A percentile compares a stretch with the other conserved stretches of the same genome.
phyloP scores from a whole-genome alignment of 352 stramenopile species.

The Plasmopara viticola region DNA sequence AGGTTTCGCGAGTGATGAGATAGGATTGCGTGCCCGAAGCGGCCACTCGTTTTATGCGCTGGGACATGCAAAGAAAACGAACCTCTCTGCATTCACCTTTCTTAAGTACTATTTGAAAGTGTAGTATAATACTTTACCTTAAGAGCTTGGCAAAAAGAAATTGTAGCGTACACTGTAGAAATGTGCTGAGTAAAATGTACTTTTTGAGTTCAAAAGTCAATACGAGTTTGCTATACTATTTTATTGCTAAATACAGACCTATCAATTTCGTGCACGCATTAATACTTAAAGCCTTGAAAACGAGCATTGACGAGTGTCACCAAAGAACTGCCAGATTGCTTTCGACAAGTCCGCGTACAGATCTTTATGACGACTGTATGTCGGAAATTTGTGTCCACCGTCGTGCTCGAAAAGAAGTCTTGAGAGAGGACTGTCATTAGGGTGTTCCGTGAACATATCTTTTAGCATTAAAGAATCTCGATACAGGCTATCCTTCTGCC shows the following conservation, averaged over 20 bases:
- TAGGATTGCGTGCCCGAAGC: background rate
- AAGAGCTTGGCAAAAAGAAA: background rate
- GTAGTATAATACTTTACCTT: too few relatives aligned
- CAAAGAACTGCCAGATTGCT: conserved; percentile 44
- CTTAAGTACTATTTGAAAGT: background rate
- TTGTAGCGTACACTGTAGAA: too few relatives aligned
- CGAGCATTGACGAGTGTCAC: conserved; percentile 25
- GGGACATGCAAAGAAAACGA: background rate
- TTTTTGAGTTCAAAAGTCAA: background rate
- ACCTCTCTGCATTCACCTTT: background rate
- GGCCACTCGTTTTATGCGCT: background rate
- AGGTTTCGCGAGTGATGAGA: background rate
- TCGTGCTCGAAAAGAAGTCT: conserved; percentile 40
- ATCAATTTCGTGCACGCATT: too few relatives aligned
- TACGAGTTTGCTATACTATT: background rate
- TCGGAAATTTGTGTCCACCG: conserved; percentile 64
- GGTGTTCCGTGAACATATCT: conserved; percentile 37
- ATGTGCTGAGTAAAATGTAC: background rate
- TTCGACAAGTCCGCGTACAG: conserved; percentile 38
- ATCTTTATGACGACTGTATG: conserved; percentile 33
- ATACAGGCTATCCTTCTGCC: conserved; percentile 45
- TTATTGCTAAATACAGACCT: too few relatives aligned
- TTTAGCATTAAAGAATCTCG: conserved; percentile 33
- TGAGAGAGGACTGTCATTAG: conserved; percentile 26
- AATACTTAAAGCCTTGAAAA: conserved; percentile 21